Conservation (phyloP, 176 grass and related monocot genomes). For the Zea luxurians region DNA sequence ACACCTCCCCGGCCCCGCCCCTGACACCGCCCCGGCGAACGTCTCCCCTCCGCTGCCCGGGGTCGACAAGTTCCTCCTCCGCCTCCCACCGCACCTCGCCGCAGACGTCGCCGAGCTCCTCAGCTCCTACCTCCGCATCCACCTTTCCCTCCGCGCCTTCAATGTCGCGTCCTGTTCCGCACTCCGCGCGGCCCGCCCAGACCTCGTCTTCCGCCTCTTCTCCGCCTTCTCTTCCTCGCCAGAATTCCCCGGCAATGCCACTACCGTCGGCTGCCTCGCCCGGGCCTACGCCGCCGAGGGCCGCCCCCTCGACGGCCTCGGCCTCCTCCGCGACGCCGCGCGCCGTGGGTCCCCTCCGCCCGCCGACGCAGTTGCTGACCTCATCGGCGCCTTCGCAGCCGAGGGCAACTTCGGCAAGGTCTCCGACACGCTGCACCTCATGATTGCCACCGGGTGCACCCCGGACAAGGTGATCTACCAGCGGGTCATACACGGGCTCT, state of each 20-base stretch:
- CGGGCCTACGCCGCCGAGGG: conserved; percentile 52
- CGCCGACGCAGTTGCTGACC: conserved; percentile 32
- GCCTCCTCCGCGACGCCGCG: conserved; percentile 57
- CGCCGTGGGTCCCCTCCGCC: conserved; percentile 45
- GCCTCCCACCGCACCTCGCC: conserved; percentile 32
- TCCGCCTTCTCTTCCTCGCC: conserved; percentile 45
- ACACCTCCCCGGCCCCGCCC: conserved; percentile 35
- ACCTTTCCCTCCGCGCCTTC: conserved; percentile 44
- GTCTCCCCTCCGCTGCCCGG: conserved; percentile 1
- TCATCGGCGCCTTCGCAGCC: conserved; percentile 55
- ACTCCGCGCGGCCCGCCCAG: conserved; percentile 39
- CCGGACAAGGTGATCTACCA: conserved; percentile 61
- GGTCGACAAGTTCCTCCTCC: conserved; percentile 43
- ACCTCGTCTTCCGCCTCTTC: conserved; percentile 66
- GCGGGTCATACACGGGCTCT: conserved; percentile 57
- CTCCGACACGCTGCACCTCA: conserved; percentile 77
- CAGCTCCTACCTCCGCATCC: conserved; percentile 39
- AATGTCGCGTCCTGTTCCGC: conserved; percentile 38
- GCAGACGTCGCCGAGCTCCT: conserved; percentile 42
- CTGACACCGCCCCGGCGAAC: conserved; percentile 18
- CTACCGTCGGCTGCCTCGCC: conserved; percentile 48
- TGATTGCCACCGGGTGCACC: conserved; percentile 51
- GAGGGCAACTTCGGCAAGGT: conserved; percentile 63
- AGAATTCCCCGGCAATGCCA: conserved; percentile 38
- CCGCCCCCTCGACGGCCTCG: conserved; percentile 57